Conservation (phyloP, 331 rosid genomes). For the Malus hybrid region DNA sequence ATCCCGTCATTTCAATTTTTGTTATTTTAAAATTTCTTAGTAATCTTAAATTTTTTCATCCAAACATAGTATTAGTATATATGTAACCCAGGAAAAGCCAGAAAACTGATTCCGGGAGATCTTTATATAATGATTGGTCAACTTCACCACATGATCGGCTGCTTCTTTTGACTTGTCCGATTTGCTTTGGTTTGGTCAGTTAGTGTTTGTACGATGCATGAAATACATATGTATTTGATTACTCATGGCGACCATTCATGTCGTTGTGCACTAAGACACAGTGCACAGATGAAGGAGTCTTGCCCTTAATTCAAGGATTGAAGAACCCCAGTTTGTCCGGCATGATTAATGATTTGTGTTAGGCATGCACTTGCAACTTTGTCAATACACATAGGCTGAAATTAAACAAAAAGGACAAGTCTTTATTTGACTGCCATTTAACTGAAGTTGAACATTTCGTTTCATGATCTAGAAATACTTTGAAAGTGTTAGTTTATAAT, state of each 20-base stretch:
- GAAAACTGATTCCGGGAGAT: not conserved
- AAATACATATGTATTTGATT: too few relatives aligned
- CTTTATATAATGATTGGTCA: not conserved
- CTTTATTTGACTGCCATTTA: not conserved
- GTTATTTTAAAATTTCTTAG: too few relatives aligned
- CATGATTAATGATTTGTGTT: not conserved
- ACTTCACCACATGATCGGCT: not conserved
- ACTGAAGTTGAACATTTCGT: not conserved
- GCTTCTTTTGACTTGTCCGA: not conserved
- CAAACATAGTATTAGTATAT: too few relatives aligned
- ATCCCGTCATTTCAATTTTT: too few relatives aligned
- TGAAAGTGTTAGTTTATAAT: too few relatives aligned
- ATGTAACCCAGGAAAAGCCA: too few relatives aligned
- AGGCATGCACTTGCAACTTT: not conserved
- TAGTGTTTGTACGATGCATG: too few relatives aligned
- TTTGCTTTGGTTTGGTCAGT: not conserved
- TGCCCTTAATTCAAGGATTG: slow-evolving; percentile 13
- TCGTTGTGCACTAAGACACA: not conserved
- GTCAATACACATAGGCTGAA: not conserved
- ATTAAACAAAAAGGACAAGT: not conserved
- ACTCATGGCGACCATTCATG: not conserved
- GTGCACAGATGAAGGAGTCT: not conserved
- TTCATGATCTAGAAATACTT: not conserved
- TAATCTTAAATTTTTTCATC: too few relatives aligned
- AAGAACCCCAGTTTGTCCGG: slow-evolving; percentile 1